These are phyloP conservation scores for Pseudocercospora ulei DNA, from an alignment of 2,329 filamentous ascomycete genomes.

Conservation along the genomic window DNA sequence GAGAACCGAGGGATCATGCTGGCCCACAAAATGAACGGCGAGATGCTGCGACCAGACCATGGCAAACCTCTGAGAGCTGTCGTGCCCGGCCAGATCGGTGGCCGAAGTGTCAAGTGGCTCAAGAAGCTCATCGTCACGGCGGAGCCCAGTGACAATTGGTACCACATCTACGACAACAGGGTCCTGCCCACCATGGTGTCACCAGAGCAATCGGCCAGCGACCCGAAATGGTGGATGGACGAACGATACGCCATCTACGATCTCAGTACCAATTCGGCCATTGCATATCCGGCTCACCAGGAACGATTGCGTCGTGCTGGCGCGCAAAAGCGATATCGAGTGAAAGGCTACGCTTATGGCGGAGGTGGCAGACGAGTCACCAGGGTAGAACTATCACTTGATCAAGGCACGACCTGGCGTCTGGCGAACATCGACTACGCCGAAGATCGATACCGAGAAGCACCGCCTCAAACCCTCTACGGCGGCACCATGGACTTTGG, in stretches of 20 bases:
- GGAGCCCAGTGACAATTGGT: slow-evolving; percentile 81
- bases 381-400: slow-evolving; percentile 70
- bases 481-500: slow-evolving; percentile 70
- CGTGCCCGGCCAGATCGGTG: slow-evolving; percentile 84
- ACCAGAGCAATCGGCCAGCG: slow-evolving; percentile 65
- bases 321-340: slow-evolving; percentile 49
- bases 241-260: slow-evolving; percentile 91
- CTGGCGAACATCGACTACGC: slow-evolving; percentile 70
- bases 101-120: slow-evolving; percentile 87
- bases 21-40: slow-evolving; percentile 84
- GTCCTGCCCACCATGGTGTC: slow-evolving; percentile 79
- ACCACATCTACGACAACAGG: slow-evolving; percentile 87
- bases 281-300: slow-evolving; percentile 68
- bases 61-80: slow-evolving; percentile 73
- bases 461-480: slow-evolving; percentile 55
- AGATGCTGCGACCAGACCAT: slow-evolving; percentile 69
- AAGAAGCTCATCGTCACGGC: slow-evolving; percentile 69
- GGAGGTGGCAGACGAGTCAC: slow-evolving; percentile 78
- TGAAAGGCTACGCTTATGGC: slow-evolving; percentile 76
- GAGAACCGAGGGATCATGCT: slow-evolving; percentile 74
- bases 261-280: slow-evolving; percentile 75
- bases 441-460: slow-evolving; percentile 70
- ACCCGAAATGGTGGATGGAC: slow-evolving; percentile 72
- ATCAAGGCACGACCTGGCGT: slow-evolving; percentile 71
- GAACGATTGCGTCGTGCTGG: slow-evolving; percentile 51